Percentiles rank a stretch among this genome's conserved stretches.
These are phyloP conservation scores for Scedosporium minutisporum DNA, from an alignment of 2,329 filamentous ascomycete genomes.

Conservation along the genomic window DNA sequence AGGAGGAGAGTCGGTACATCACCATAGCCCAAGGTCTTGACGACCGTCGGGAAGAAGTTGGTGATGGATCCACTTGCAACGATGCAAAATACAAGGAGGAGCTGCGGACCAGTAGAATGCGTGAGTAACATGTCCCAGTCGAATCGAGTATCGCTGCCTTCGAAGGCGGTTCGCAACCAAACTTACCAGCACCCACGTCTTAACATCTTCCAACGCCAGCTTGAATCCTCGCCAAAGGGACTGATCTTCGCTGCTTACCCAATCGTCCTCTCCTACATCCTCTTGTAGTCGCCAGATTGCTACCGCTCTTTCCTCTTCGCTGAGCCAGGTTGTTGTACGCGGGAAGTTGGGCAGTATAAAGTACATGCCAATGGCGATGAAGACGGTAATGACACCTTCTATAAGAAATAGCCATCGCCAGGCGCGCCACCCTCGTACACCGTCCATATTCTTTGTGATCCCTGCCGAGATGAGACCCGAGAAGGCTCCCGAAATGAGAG, in stretches of 20 bases:
- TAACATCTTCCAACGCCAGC: conserved; percentile 46
- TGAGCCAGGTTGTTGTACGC: conserved; percentile 26
- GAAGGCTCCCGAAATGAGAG: conserved; percentile 58
- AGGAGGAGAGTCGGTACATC: conserved; percentile 51
- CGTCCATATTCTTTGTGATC: conserved; percentile 49
- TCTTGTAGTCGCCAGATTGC: conserved; percentile 53
- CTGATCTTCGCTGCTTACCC: conserved; percentile 45
- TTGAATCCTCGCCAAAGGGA: conserved; percentile 44
- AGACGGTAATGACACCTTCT: conserved; percentile 42
- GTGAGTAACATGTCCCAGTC: not conserved
- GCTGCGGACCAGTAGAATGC: conserved; percentile 18
- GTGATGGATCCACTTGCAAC: conserved; percentile 49
- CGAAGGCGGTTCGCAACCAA: not conserved
- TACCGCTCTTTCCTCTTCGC: conserved; percentile 30
- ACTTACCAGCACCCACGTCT: conserved; percentile 48
- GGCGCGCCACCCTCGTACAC: conserved; percentile 28
- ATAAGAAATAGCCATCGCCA: conserved; percentile 65
- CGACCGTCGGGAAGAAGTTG: conserved; percentile 64
- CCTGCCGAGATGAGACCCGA: conserved; percentile 55
- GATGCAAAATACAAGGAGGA: conserved; percentile 48
- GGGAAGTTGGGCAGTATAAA: conserved; percentile 30
- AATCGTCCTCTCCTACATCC: conserved; percentile 56
- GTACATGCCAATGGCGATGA: conserved; percentile 21
- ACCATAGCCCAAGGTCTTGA: conserved; percentile 55
- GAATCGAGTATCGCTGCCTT: not conserved